Evolutionary conservation across 2,329 filamentous ascomycete species (phyloP), one percentile per base, ranked within the genome.

Genomic region (Exophiala phaeomuriformis): DNA sequence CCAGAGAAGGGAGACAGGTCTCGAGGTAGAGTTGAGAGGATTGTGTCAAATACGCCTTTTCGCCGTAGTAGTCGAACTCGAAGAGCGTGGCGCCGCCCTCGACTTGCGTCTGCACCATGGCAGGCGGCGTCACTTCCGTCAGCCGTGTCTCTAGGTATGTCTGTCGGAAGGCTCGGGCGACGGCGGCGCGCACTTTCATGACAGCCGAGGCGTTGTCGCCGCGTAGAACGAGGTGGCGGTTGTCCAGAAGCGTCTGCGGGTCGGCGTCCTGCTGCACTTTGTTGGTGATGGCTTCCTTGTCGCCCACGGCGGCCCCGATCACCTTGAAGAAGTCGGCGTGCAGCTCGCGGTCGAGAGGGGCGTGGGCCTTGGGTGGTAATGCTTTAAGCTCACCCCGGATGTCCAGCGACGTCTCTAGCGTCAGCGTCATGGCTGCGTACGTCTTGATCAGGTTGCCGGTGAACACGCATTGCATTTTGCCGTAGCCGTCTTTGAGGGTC

Each of bases 11-110:
- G 32, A 98, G 77, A 61, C 85, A 89, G 32, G 93, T 98, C 77
- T 98, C 93, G 55, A 98, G 86, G 73, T 98, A 98, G 50, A 98
- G 82, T 73, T 98, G 93, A 33, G 88, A 95, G 2, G 90, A 96
- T 74, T 98, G 93, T 3, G 93, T 97, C 59, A 98, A 82, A 76
- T 90, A 98, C 55, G 93, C 87, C 63, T 85, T 81, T 72, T 96
- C 87, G 63, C 84, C 85, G 72, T 95, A 96, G 77, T 93, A 94
- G 67, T 86, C 78, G 65, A 95, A 86, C 56, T 82, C 83, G 80
- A 96, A 97, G 36, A 97, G 83, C 2, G 90, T 96, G 64, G 87
- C 82, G 52, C 90, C 90, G 61, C 90, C 90, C 73, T 97, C 90
- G 67, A 95, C 88, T 74, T 96, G 86, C 12, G 91, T 97, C 75